Evolutionary conservation across 345 rosid species (phyloP).

Genomic region (Xanthoceras sorbifolium): DNA sequence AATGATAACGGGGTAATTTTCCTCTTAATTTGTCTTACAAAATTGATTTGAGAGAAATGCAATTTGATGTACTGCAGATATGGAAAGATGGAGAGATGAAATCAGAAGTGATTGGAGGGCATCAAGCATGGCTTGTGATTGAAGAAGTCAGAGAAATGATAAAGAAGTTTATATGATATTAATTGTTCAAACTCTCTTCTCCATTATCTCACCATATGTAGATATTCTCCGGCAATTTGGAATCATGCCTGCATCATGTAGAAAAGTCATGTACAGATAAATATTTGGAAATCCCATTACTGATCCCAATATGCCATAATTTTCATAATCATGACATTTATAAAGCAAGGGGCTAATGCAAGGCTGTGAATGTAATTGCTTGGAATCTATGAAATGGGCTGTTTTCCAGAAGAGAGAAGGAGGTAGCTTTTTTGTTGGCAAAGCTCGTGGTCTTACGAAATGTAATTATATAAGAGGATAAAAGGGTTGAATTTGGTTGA

Average conservation of each 20-base stretch:
- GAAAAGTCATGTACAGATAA: not conserved
- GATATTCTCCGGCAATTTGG: too few relatives aligned
- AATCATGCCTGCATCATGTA: not conserved
- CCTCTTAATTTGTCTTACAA: not conserved
- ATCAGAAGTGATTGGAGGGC: constrained; percentile 93
- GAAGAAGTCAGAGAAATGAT: constrained; percentile 87
- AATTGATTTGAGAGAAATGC: not conserved
- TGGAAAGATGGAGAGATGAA: constrained; percentile 94
- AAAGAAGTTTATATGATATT: constrained; percentile 48
- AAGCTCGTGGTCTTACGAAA: too few relatives aligned
- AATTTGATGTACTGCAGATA: constrained; percentile 39
- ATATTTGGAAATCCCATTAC: not conserved
- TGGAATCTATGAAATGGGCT: too few relatives aligned
- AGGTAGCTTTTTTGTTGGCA: too few relatives aligned
- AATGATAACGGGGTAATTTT: too few relatives aligned
- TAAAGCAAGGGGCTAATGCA: too few relatives aligned
- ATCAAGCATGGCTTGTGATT: constrained; percentile 89
- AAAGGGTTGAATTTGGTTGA: too few relatives aligned
- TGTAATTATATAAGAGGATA: too few relatives aligned
- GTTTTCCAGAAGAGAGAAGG: too few relatives aligned
- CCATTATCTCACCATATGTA: not conserved
- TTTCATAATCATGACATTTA: too few relatives aligned
- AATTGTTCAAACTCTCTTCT: not conserved
- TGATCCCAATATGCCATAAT: not conserved
- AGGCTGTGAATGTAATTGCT: too few relatives aligned